Percentiles rank a stretch among this genome's conserved stretches.
Conservation (phyloP, 1,284 basidiomycete genomes). For the Sanghuangporus sanghuang region DNA sequence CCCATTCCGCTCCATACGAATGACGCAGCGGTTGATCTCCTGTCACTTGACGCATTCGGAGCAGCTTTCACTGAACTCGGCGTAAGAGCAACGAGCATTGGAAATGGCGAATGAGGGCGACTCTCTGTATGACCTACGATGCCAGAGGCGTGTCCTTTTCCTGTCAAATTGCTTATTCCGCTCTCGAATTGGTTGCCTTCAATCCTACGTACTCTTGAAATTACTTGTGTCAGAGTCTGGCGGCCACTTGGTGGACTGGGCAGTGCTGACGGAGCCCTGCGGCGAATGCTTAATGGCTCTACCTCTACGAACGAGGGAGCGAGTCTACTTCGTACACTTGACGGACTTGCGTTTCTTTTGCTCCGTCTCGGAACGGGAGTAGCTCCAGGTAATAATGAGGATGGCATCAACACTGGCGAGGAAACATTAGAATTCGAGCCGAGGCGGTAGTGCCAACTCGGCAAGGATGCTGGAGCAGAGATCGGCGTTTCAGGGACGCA, state of each 20-base stretch:
- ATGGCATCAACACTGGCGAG: conserved; percentile 1
- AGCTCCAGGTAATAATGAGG: neutral
- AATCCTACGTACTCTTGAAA: neutral
- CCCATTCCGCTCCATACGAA: neutral
- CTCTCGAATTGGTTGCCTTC: neutral
- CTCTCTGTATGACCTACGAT: conserved; percentile 11
- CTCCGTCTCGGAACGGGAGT: neutral
- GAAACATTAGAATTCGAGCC: neutral
- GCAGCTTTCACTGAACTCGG: neutral
- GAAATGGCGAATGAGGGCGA: conserved; percentile 17
- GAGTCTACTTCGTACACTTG: neutral
- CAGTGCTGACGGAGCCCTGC: neutral
- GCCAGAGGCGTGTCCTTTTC: neutral
- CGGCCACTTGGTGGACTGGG: neutral
- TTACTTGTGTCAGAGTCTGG: neutral
- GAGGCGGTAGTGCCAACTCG: conserved; percentile 7
- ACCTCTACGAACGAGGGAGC: conserved; percentile 6
- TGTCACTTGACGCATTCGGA: neutral
- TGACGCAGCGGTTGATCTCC: neutral
- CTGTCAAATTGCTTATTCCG: neutral
- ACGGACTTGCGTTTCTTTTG: neutral
- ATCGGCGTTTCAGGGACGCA: neutral
- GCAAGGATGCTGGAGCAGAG: neutral
- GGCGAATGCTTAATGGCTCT: neutral
- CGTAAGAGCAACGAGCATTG: conserved; percentile 8